phyloP scores from a whole-genome alignment of 768 basidiomycete genomes.

The Boletus vermiculosoides region DNA sequence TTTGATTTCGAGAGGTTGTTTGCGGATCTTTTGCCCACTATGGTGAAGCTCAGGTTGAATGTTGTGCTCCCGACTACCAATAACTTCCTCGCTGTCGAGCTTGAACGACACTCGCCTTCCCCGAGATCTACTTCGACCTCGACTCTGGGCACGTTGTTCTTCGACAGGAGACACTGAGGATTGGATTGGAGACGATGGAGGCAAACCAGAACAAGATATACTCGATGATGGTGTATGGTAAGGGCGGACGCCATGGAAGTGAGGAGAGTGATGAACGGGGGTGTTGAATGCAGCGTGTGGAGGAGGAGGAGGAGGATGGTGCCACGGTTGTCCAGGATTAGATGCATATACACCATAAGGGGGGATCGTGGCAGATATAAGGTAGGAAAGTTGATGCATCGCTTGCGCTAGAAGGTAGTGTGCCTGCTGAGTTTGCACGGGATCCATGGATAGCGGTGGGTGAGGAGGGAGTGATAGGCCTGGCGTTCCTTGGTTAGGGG shows the following conservation, averaged over 20 bases:
- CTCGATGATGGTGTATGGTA: slow-evolving; percentile 38
- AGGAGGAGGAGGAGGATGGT: slow-evolving; percentile 8
- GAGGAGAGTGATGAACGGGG: slow-evolving; percentile 13
- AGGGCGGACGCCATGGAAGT: slow-evolving; percentile 18
- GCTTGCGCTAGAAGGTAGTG: slow-evolving; percentile 40
- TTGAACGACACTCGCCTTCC: slow-evolving; percentile 60
- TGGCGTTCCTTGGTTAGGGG: slow-evolving; percentile 13
- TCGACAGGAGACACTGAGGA: slow-evolving; percentile 36
- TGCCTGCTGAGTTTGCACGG: slow-evolving; percentile 35
- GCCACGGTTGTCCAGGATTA: slow-evolving; percentile 26
- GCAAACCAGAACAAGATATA: slow-evolving; percentile 46
- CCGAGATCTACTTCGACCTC: slow-evolving; percentile 50
- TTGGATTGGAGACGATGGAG: slow-evolving; percentile 50
- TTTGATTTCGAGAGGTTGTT: slow-evolving; percentile 6
- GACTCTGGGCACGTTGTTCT: slow-evolving; percentile 36
- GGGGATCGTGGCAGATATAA: slow-evolving; percentile 34
- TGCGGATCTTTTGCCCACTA: slow-evolving; percentile 5
- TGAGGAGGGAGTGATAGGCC: slow-evolving; percentile 28
- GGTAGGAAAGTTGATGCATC: slow-evolving; percentile 41
- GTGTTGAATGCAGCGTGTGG: slow-evolving; percentile 7
- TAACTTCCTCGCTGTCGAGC: slow-evolving; percentile 32
- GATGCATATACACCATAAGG: slow-evolving; percentile 19
- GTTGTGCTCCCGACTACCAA: slow-evolving; percentile 4
- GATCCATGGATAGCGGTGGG: slow-evolving; percentile 28
- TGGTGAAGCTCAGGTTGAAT: slow-evolving; percentile 5